A percentile compares a stretch with the other conserved stretches of the same genome.
Conservation (phyloP, 2,329 filamentous ascomycete genomes). For the Exophiala calicioides region DNA sequence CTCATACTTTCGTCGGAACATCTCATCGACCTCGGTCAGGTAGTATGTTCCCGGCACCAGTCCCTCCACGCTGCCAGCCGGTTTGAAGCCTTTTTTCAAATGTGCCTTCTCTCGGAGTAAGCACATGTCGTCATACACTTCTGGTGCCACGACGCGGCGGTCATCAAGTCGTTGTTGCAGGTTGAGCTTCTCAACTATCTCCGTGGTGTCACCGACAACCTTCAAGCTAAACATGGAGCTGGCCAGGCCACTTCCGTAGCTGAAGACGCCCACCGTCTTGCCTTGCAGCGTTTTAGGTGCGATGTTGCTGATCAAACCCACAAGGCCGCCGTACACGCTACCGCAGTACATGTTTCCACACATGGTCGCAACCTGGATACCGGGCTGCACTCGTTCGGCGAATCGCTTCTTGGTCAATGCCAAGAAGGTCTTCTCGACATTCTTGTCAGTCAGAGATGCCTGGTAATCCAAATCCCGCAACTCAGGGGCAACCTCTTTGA, state of each 20-base stretch:
- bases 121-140: conserved; percentile 78
- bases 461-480: conserved; percentile 76
- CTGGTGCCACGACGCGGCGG: conserved; percentile 66
- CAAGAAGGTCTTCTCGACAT: conserved; percentile 86
- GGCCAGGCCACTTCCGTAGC: conserved; percentile 76
- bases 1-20: conserved; percentile 79
- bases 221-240: conserved; percentile 69
- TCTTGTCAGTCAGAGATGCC: conserved; percentile 77
- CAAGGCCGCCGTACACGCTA: conserved; percentile 60
- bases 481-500: conserved; percentile 74
- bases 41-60: conserved; percentile 72
- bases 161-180: conserved; percentile 68
- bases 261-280: conserved; percentile 75
- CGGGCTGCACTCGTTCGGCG: conserved; percentile 72
- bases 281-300: conserved; percentile 64
- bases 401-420: conserved; percentile 79
- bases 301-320: conserved; percentile 63
- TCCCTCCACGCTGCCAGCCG: conserved; percentile 67
- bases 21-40: conserved; percentile 76
- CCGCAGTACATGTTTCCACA: conserved; percentile 68
- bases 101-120: conserved; percentile 79
- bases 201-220: conserved; percentile 68
- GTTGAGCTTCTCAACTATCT: conserved; percentile 67
- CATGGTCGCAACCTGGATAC: conserved; percentile 74
- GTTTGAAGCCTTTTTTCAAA: conserved; percentile 75